Base-by-base conservation (phyloP, 305 asterid species). In the Rubia balearica region DNA sequence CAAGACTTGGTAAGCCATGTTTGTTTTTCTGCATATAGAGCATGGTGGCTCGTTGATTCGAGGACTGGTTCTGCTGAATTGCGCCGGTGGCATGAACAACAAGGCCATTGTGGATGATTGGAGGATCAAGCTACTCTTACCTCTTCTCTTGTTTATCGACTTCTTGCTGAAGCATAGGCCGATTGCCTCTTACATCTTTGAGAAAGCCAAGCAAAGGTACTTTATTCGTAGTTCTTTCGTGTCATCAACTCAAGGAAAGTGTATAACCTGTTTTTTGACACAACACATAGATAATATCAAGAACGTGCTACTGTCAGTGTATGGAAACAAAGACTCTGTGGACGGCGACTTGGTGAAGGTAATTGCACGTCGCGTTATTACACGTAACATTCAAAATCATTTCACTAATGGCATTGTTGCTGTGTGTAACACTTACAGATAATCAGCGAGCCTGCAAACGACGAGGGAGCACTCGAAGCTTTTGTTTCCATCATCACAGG, bases 51-150 rank as follows among this genome's bases (percentile, higher is more conserved):
- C 86, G 55, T 75, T 83, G 67, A 85, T 93, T 70, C 81, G 84
- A 65, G 98, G 92, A 46, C 88, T 63, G 22, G 98, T 87, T 74
- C 84, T 93, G 68, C 80, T 93, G 65, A 93, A 93, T 64, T 90
- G 98, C 62, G 88, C 98, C 8, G 96, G 98, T 77, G 97, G 97
- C 21, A 93, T 91, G 97, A 93, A 93, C 90, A 93, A 93, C 86
- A 93, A 93, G 83, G 97, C 96, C 1, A 82, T 90, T 75, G 98
- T 93, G 46, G 97, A 91, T 69, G 98, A 93, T 79, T 90, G 98
- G 98, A 89, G 98, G 74, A 89, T 93, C 69, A 89, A 85, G 83
- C 85, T 91, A 48, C 72, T 91, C 11, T 71, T 83, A 59, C 97
- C 98, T 43, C 75, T 93, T 80, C 83, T 93, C 67, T 87, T 89